These are phyloP conservation scores for Strobilomyces echinocephalus DNA, from an alignment of 768 basidiomycete genomes.

Conservation along the genomic window DNA sequence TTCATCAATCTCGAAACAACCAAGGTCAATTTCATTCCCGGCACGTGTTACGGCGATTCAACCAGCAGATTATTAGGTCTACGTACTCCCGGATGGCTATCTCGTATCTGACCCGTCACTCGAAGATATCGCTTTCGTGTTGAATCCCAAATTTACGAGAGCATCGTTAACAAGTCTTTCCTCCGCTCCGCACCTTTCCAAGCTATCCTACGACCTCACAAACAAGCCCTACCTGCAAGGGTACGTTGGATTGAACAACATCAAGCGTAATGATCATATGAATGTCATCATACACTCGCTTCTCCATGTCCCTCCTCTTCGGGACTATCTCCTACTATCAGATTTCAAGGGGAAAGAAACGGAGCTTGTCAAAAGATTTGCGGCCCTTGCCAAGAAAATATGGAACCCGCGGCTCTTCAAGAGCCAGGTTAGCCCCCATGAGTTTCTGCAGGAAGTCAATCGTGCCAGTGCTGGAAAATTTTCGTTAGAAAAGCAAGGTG, in stretches of 20 bases:
- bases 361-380: slow-evolving; percentile 86
- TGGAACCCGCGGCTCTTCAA: slow-evolving; percentile 98
- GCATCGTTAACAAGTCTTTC: slow-evolving; percentile 51
- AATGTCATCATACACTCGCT: slow-evolving; percentile 95
- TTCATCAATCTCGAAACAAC: slow-evolving; percentile 94
- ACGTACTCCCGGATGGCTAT: slow-evolving; percentile 96
- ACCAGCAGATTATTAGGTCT: slow-evolving; percentile 59
- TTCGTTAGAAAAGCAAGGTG: slow-evolving; percentile 89
- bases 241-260: slow-evolving; percentile 95
- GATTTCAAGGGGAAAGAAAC: slow-evolving; percentile 69
- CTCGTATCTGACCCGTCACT: slow-evolving; percentile 94
- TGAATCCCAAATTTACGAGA: slow-evolving; percentile 81
- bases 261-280: slow-evolving; percentile 95
- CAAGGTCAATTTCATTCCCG: slow-evolving; percentile 47
- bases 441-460: slow-evolving; percentile 95
- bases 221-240: slow-evolving; percentile 84
- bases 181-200: slow-evolving; percentile 53
- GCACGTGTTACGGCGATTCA: slow-evolving; percentile 18
- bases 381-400: slow-evolving; percentile 81
- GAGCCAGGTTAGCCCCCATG: slow-evolving; percentile 97
- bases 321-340: slow-evolving; percentile 81
- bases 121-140: slow-evolving; percentile 89
- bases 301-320: slow-evolving; percentile 84
- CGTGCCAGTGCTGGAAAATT: slow-evolving; percentile 87
- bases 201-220: slow-evolving; percentile 80